Percentiles rank a stretch among this genome's conserved stretches.
Evolutionary conservation across 169 alveolate genomes (phyloP).

Genomic region (Eimeria necatrix): DNA sequence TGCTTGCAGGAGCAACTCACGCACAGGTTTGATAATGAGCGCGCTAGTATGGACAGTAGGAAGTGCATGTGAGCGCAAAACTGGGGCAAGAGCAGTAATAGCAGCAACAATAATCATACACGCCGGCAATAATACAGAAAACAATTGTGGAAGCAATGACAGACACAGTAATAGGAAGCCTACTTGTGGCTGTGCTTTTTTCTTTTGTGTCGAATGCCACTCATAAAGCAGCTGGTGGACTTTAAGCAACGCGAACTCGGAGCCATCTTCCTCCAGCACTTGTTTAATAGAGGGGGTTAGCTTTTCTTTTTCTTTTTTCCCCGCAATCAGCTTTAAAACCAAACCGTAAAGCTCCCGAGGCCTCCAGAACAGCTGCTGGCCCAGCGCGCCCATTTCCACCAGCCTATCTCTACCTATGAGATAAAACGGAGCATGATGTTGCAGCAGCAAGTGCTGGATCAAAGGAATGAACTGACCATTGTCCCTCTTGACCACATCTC

Average conservation of each 20-base stretch:
- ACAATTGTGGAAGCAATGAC: neutral
- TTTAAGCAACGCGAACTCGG: neutral
- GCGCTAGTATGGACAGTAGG: too few relatives aligned
- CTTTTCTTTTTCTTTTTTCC: neutral
- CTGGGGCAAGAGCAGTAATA: too few relatives aligned
- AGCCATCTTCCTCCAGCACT: conserved; percentile 8
- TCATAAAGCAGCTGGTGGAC: neutral
- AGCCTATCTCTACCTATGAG: conserved; percentile 67
- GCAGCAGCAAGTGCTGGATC: conserved; percentile 20
- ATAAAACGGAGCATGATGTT: neutral
- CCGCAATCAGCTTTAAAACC: neutral
- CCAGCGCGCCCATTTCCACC: conserved; percentile 71
- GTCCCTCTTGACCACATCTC: neutral
- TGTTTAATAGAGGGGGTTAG: neutral
- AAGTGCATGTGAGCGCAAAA: too few relatives aligned
- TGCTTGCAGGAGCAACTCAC: too few relatives aligned
- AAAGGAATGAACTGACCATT: conserved; percentile 57
- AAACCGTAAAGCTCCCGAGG: conserved; percentile 50
- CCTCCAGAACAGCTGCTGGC: conserved; percentile 37
- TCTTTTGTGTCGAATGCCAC: neutral
- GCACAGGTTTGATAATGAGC: too few relatives aligned
- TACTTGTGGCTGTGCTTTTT: neutral
- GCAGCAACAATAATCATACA: too few relatives aligned
- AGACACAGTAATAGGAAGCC: neutral
- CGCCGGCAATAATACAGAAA: too few relatives aligned